Conservation (phyloP, 192 early-diverging fungal species). For the Irineochytrium annulatum region DNA sequence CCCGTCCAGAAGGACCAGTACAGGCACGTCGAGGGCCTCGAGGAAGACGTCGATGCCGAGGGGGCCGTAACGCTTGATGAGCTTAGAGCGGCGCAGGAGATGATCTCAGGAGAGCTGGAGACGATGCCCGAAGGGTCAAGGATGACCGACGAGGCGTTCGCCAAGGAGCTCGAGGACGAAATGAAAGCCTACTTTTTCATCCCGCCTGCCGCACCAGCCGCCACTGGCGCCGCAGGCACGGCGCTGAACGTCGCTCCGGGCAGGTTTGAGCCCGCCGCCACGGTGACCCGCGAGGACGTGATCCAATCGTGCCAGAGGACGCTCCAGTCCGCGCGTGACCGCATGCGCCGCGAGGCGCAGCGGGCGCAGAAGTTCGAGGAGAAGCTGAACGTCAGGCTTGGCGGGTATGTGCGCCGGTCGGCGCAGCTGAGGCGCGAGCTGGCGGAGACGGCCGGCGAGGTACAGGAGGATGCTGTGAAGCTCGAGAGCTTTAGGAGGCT, state of each 20-base stretch:
- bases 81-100: slow-evolving; percentile 49
- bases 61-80: slow-evolving; percentile 57
- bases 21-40: no score
- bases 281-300: not conserved
- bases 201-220: not conserved
- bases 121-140: slow-evolving; percentile 2
- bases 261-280: slow-evolving; percentile 2
- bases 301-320: slow-evolving; percentile 9
- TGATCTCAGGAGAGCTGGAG: slow-evolving; percentile 51
- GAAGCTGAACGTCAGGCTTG: slow-evolving; percentile 69
- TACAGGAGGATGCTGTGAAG: slow-evolving; percentile 17
- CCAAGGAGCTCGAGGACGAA: not conserved
- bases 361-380: slow-evolving; percentile 84
- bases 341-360: slow-evolving; percentile 70
- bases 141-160: not conserved
- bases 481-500: slow-evolving; percentile 26
- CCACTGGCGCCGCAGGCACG: no score
- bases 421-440: slow-evolving; percentile 58
- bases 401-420: slow-evolving; percentile 77
- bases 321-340: slow-evolving; percentile 53
- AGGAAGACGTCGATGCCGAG: slow-evolving; percentile 4
- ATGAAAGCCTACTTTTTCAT: not conserved
- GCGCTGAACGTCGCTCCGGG: not conserved
- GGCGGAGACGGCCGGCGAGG: slow-evolving; percentile 11
- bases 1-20: slow-evolving; percentile 26